Evolutionary conservation across 257 asterid genomes (phyloP).

Genomic region (Solanum bulbocastanum): DNA sequence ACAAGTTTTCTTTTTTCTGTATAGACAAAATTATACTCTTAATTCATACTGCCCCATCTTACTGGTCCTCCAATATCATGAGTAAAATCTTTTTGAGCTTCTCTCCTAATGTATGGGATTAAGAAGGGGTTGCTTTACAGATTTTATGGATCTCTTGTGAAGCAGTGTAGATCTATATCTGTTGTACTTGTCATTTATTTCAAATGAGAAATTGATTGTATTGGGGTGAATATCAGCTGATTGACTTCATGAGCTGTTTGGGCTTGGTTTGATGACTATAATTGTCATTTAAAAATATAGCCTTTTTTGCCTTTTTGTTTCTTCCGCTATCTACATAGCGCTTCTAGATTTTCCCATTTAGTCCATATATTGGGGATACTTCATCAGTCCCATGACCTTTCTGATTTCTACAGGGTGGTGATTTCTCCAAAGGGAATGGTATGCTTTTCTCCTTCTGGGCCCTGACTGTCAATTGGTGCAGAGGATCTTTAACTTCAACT

Average conservation of each 20-base stretch:
- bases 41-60: background rate
- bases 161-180: background rate
- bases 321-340: background rate
- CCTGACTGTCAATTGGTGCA: conserved; percentile 48
- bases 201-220: background rate
- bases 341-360: background rate
- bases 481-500: conserved; percentile 49
- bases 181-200: background rate
- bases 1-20: background rate
- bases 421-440: conserved; percentile 97
- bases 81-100: background rate
- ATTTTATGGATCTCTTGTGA: background rate
- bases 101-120: background rate
- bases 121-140: background rate
- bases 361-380: background rate
- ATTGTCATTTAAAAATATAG: background rate
- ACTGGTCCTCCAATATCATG: background rate
- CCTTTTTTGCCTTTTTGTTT: background rate
- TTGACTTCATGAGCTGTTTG: background rate
- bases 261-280: background rate
- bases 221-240: background rate
- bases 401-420: conserved; percentile 74
- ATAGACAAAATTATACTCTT: background rate
- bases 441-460: conserved; percentile 49
- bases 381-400: background rate